These are phyloP conservation scores for Aschersonia sp. DNA, from an alignment of 2,329 filamentous ascomycete species.

Conservation along the genomic window DNA sequence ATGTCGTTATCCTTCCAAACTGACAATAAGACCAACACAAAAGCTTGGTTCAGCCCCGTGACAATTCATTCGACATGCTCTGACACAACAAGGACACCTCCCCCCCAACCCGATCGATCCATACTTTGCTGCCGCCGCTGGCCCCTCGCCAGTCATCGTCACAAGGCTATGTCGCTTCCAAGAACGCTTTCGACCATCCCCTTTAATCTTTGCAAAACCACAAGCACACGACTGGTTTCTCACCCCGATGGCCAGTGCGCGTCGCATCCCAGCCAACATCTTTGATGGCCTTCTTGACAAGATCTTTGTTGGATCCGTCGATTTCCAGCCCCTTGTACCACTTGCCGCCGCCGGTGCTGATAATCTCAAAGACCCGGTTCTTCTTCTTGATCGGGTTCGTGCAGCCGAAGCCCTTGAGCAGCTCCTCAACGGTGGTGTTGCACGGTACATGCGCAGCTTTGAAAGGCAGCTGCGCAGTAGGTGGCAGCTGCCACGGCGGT, in stretches of 20 bases:
- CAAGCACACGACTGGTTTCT: constrained; percentile 43
- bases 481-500: constrained; percentile 37
- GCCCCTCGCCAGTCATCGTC: too few species aligned
- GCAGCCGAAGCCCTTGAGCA: constrained; percentile 46
- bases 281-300: constrained; percentile 33
- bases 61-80: too few species aligned
- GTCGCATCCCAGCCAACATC: constrained; percentile 45
- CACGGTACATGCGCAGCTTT: constrained; percentile 37
- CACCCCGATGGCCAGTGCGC: constrained; percentile 29
- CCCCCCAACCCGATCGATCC: too few species aligned
- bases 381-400: constrained; percentile 32
- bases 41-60: too few species aligned
- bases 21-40: too few species aligned
- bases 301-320: constrained; percentile 31
- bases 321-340: constrained; percentile 45
- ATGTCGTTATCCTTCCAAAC: too few species aligned
- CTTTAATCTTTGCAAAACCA: constrained; percentile 40
- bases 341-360: constrained; percentile 36
- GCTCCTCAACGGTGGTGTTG: constrained; percentile 35
- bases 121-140: too few species aligned
- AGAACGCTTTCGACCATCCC: background rate
- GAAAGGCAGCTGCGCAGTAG: constrained; percentile 27
- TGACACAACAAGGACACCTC: too few species aligned
- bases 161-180: too few species aligned
- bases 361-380: constrained; percentile 43